A percentile compares a stretch with the other conserved stretches of the same genome.
Conservation (phyloP, 2,329 filamentous ascomycete genomes). For the Penicillium brasilianum region DNA sequence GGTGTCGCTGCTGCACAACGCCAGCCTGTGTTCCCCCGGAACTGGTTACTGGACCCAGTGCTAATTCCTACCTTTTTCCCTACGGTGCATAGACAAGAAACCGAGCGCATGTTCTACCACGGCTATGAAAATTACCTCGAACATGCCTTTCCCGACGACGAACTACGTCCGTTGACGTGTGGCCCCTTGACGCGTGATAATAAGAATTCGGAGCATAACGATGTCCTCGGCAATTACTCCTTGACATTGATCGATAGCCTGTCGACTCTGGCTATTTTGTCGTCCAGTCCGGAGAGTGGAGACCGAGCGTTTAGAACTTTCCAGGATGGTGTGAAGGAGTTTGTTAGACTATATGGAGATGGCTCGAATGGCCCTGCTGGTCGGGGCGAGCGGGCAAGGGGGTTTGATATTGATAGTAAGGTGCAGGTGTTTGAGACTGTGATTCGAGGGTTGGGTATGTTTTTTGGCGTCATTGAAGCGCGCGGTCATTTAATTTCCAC, state of each 20-base stretch:
- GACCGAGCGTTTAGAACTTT: conserved; percentile 73
- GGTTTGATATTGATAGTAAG: conserved; percentile 96
- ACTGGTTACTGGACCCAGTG: not conserved
- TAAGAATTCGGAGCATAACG: conserved; percentile 84
- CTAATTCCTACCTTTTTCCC: conserved; percentile 2
- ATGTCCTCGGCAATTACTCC: conserved; percentile 96
- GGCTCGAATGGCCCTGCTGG: conserved; percentile 72
- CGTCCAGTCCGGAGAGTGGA: conserved; percentile 64
- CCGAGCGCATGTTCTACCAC: conserved; percentile 86
- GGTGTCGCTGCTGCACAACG: conserved; percentile 3
- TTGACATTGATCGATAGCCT: conserved; percentile 93
- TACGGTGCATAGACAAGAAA: conserved; percentile 46
- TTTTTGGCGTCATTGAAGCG: not conserved
- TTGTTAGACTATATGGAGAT: conserved; percentile 87
- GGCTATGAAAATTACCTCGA: conserved; percentile 94
- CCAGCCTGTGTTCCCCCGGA: not conserved
- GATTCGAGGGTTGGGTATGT: conserved; percentile 71
- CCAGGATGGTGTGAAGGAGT: conserved; percentile 74
- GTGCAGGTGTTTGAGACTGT: conserved; percentile 99
- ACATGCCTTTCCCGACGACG: conserved; percentile 94
- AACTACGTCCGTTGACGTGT: conserved; percentile 86
- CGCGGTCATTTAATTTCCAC: not conserved
- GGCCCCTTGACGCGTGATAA: conserved; percentile 81
- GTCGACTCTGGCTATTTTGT: conserved; percentile 89
- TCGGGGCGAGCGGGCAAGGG: conserved; percentile 72